These are phyloP conservation scores for Geranium brycei DNA, from an alignment of 345 rosid species.

Conservation along the genomic window DNA sequence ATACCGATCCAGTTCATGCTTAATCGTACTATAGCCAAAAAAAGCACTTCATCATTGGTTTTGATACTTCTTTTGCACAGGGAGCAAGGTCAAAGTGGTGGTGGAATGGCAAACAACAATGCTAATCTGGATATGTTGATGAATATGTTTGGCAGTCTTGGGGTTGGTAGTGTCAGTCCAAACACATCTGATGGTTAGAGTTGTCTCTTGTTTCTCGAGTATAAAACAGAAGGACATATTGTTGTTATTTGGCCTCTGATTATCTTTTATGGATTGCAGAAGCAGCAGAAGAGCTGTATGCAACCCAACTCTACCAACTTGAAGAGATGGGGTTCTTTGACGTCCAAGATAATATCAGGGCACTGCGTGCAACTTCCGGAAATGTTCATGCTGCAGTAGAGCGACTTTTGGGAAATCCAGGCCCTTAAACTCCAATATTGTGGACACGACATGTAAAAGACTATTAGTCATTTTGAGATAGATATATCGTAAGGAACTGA, in stretches of 20 bases:
- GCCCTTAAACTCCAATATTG: conserved; percentile 22
- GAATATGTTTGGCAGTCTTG: conserved; percentile 87
- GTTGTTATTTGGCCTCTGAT: not conserved
- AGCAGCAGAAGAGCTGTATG: conserved; percentile 75
- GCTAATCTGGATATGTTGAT: conserved; percentile 54
- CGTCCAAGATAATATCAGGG: conserved; percentile 75
- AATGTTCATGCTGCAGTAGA: conserved; percentile 86
- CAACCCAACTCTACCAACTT: conserved; percentile 47
- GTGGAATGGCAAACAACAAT: conserved; percentile 33
- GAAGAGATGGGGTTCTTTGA: conserved; percentile 51
- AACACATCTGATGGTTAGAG: conserved; percentile 49
- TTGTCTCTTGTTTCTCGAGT: not conserved
- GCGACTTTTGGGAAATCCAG: conserved; percentile 69
- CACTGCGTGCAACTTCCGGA: conserved; percentile 64
- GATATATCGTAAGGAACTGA: not conserved
- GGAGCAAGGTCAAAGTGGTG: conserved; percentile 43
- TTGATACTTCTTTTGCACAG: conserved; percentile 17
- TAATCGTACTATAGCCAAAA: no score
- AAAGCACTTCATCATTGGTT: not conserved
- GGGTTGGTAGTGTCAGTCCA: conserved; percentile 56
- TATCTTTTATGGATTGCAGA: conserved; percentile 21
- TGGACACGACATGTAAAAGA: not conserved
- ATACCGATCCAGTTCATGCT: no score
- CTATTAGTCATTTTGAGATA: no score
- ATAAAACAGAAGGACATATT: no score